phyloP scores from a whole-genome alignment of 768 basidiomycete genomes.

The Lactarius tabidus region DNA sequence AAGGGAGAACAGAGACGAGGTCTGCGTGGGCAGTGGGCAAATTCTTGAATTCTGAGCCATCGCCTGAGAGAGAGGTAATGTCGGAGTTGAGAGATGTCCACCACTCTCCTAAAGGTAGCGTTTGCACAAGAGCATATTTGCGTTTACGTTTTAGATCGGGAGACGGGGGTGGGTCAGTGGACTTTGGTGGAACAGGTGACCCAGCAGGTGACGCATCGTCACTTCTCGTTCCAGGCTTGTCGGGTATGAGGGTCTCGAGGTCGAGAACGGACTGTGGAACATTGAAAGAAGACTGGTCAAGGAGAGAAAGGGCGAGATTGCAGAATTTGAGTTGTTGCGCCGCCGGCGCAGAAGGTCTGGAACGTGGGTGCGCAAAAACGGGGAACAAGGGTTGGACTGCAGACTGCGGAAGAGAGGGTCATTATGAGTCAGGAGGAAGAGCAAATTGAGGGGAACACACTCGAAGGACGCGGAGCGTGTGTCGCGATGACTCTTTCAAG shows the following conservation, averaged over 20 bases:
- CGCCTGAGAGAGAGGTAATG: slow-evolving; percentile 34
- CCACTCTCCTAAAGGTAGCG: slow-evolving; percentile 70
- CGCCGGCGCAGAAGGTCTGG: slow-evolving; percentile 58
- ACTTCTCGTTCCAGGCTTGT: slow-evolving; percentile 22
- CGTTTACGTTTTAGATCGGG: slow-evolving; percentile 32
- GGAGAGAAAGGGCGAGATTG: slow-evolving; percentile 63
- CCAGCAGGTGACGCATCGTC: slow-evolving; percentile 28
- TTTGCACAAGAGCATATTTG: slow-evolving; percentile 76
- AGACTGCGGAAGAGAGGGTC: slow-evolving; percentile 36
- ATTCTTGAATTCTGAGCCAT: slow-evolving; percentile 43
- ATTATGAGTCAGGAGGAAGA: slow-evolving; percentile 4
- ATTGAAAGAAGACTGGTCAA: slow-evolving; percentile 63
- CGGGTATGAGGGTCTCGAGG: slow-evolving; percentile 41
- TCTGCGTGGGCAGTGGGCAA: slow-evolving; percentile 66
- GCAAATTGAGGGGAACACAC: slow-evolving; percentile 38
- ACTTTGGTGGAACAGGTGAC: slow-evolving; percentile 31
- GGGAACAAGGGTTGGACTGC: slow-evolving; percentile 68
- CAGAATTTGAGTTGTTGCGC: slow-evolving; percentile 72
- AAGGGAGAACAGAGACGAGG: slow-evolving; percentile 68
- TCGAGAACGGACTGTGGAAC: slow-evolving; percentile 44
- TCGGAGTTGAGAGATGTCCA: slow-evolving; percentile 69
- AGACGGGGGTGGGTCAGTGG: slow-evolving; percentile 31
- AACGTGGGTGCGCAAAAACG: slow-evolving; percentile 61
- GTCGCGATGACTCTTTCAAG: slow-evolving; percentile 48
- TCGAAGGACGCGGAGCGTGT: slow-evolving; percentile 52